Percentiles rank a stretch among this genome's conserved stretches.
Evolutionary conservation across 495 filamentous ascomycete genomes (phyloP).

Genomic region (Penicilliopsis zonata): DNA sequence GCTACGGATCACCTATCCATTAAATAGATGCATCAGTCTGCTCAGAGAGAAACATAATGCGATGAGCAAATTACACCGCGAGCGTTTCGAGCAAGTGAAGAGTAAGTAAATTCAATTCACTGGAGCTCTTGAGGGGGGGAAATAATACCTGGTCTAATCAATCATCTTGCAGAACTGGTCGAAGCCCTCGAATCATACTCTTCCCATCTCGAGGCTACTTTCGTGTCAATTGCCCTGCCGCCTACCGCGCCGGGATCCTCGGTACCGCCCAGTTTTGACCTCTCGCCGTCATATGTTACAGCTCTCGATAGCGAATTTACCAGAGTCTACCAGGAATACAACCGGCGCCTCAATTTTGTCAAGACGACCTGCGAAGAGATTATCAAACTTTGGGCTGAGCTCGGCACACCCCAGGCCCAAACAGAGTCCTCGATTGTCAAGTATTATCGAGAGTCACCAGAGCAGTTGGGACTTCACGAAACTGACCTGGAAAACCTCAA

Average conservation of each 20-base stretch:
- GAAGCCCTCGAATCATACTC: slow-evolving; percentile 91
- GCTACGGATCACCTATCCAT: slow-evolving; percentile 65
- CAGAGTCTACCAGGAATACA: slow-evolving; percentile 90
- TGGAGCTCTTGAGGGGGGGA: neutral
- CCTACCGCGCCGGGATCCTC: slow-evolving; percentile 63
- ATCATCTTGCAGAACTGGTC: slow-evolving; percentile 57
- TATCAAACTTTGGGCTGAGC: slow-evolving; percentile 88
- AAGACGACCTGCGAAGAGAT: slow-evolving; percentile 67
- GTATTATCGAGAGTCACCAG: slow-evolving; percentile 75
- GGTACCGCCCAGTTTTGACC: slow-evolving; percentile 71
- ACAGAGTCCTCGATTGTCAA: slow-evolving; percentile 83
- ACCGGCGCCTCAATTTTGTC: slow-evolving; percentile 63
- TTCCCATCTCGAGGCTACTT: slow-evolving; percentile 78
- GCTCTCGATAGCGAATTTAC: slow-evolving; percentile 83
- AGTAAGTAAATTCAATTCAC: slow-evolving; percentile 50
- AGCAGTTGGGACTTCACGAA: slow-evolving; percentile 84
- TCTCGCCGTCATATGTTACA: slow-evolving; percentile 79
- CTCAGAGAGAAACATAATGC: slow-evolving; percentile 78
- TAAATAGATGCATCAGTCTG: slow-evolving; percentile 60
- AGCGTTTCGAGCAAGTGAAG: slow-evolving; percentile 88
- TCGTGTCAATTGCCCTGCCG: slow-evolving; percentile 70
- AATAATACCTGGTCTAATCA: slow-evolving; percentile 9
- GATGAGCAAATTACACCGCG: slow-evolving; percentile 68
- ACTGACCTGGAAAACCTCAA: slow-evolving; percentile 67
- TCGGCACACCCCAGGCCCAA: slow-evolving; percentile 84